Percentiles rank a stretch among this genome's conserved stretches.
Evolutionary conservation across 371 early-diverging fungal genomes (phyloP).

Genomic region (Mucor racemosus): DNA sequence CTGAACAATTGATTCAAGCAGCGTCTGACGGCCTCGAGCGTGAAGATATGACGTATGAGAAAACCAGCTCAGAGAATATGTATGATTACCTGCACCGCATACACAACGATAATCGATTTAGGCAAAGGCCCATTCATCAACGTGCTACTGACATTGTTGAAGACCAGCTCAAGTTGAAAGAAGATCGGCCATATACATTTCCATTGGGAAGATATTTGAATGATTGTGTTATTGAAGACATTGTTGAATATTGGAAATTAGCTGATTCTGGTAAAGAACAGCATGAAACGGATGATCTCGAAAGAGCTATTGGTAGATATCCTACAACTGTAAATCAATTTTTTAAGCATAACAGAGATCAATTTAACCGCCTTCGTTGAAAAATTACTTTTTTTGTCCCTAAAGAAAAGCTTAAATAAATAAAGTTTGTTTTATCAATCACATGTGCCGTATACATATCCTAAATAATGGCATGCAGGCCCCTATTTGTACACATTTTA

Average conservation of each 20-base stretch:
- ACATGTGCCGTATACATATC: background rate
- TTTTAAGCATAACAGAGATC: slow-evolving; percentile 28
- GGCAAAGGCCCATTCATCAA: slow-evolving; percentile 14
- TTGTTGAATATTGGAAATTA: slow-evolving; percentile 26
- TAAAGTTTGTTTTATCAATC: background rate
- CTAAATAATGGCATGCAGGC: background rate
- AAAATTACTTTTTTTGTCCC: background rate
- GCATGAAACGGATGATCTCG: slow-evolving; percentile 8
- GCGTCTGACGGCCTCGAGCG: slow-evolving; percentile 17
- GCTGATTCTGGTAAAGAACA: slow-evolving; percentile 7
- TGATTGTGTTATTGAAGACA: slow-evolving; percentile 10
- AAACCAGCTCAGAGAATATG: slow-evolving; percentile 5
- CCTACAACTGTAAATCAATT: slow-evolving; percentile 21
- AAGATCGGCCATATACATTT: slow-evolving; percentile 16
- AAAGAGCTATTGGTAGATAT: slow-evolving; percentile 9
- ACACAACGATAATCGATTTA: slow-evolving; percentile 28
- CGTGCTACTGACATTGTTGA: background rate
- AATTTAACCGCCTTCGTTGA: slow-evolving; percentile 28
- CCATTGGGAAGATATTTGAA: slow-evolving; percentile 30
- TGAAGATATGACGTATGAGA: slow-evolving; percentile 20
- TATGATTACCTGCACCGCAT: slow-evolving; percentile 18
- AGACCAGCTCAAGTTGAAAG: background rate
- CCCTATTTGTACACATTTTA: slow-evolving; percentile 7
- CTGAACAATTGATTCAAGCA: slow-evolving; percentile 6
- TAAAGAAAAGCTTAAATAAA: background rate